Base-by-base conservation (phyloP, 2,329 filamentous ascomycete species). In the Fusarium nematophilum region DNA sequence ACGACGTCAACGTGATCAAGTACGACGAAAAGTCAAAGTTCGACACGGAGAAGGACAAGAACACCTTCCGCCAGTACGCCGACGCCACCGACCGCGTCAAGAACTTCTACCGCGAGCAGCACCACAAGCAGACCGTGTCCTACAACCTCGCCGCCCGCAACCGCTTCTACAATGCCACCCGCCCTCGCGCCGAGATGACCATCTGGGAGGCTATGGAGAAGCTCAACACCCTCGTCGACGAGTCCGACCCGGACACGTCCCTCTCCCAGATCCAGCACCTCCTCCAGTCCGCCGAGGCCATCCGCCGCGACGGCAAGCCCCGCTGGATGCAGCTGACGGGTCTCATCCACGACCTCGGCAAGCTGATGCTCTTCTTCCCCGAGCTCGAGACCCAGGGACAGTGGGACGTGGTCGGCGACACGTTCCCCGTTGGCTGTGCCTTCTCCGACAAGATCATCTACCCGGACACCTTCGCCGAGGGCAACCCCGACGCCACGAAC, bases 161-260 rank as follows among this genome's bases (percentile, higher is more conserved):
- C 68, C 75, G 75, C 40, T 79, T 79, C 69, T 64, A 87, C 75
- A 83, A 82, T 62, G 85, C 87, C 58, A 84, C 84, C 2, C 86
- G 90, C 14, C 70, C 69, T 33, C 78, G 82, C 48, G 86, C 89
- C 13, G 83, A 90, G 75, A 92, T 96, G 90, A 90, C 88, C 59
- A 83, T 96, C 73, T 96, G 92, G 93, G 83, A 96, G 74, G 93
- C 93, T 15, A 95, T 96, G 78, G 91, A 96, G 84, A 93, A 92
- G 77, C 88, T 96, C 71, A 92, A 96, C 83, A 92, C 90, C 0
- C 84, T 96, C 46, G 90, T 96, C 74, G 93, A 97, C 78, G 91
- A 96, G 77, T 93, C 89, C 15, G 93, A 97, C 79, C 93, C 93
- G 2, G 92, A 97, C 78, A 96, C 93, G 38, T 87, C 86, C 40